A percentile compares a stretch with the other conserved stretches of the same genome.
These are phyloP conservation scores for Trifolium fragiferum DNA, from an alignment of 306 rosid genomes.

Conservation along the genomic window DNA sequence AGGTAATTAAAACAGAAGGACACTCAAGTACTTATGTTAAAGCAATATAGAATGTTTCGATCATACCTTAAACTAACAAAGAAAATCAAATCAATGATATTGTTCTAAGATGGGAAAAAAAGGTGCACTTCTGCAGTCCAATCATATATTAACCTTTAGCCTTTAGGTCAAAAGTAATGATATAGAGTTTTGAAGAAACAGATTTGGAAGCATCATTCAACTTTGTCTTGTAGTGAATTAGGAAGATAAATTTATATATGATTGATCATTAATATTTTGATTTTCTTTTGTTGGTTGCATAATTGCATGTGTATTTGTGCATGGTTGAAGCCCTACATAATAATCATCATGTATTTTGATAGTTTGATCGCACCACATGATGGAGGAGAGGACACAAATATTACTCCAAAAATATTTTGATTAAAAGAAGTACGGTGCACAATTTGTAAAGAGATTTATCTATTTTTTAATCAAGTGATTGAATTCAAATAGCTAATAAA, in stretches of 20 bases:
- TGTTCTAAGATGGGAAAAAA: slow-evolving; percentile 51
- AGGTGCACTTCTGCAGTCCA: slow-evolving; percentile 68
- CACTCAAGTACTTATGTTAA: slow-evolving; percentile 51
- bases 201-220: slow-evolving; percentile 37
- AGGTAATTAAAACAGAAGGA: slow-evolving; percentile 45
- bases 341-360: no score
- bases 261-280: neutral
- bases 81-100: slow-evolving; percentile 53
- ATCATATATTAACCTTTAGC: slow-evolving; percentile 58
- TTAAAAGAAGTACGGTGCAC: no score
- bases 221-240: slow-evolving; percentile 45
- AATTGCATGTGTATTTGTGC: slow-evolving; percentile 32
- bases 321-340: neutral
- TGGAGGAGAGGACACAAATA: no score
- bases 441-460: no score
- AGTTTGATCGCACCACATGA: neutral
- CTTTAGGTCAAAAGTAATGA: slow-evolving; percentile 71
- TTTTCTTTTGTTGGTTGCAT: neutral
- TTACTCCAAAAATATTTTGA: no score
- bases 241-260: neutral
- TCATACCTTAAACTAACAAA: slow-evolving; percentile 46
- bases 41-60: slow-evolving; percentile 40
- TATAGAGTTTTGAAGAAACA: slow-evolving; percentile 36
- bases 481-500: no score
- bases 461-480: no score